These are phyloP conservation scores for Fusarium tricinctum DNA, from an alignment of 2,329 filamentous ascomycete genomes.

Conservation along the genomic window DNA sequence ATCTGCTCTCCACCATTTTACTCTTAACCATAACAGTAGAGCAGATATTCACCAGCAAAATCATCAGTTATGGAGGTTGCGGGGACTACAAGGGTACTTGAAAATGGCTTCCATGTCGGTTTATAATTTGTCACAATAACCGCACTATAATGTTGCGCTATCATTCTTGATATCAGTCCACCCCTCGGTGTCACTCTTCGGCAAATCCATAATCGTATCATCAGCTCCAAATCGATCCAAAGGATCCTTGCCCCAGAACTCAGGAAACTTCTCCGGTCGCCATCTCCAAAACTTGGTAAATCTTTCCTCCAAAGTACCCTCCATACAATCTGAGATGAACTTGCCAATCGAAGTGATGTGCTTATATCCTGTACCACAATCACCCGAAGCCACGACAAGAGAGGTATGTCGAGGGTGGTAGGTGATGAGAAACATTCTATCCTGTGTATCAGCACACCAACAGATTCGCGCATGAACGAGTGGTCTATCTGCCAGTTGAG, in stretches of 20 bases:
- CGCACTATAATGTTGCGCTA: fast-evolving
- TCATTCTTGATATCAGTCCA: constrained; percentile 25
- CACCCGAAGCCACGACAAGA: constrained; percentile 34
- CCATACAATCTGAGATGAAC: constrained; percentile 30
- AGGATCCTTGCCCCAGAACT: constrained; percentile 29
- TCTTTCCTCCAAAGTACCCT: constrained; percentile 10
- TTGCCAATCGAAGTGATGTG: constrained; percentile 35
- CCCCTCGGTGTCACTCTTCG: neutral
- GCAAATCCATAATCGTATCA: constrained; percentile 15
- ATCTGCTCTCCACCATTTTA: too few relatives aligned
- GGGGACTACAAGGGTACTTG: too few relatives aligned
- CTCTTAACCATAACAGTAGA: too few relatives aligned
- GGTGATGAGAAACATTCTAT: constrained; percentile 35
- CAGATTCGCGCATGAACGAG: constrained; percentile 35
- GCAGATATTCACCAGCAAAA: too few relatives aligned
- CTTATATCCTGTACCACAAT: constrained; percentile 29
- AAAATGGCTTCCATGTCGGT: too few relatives aligned
- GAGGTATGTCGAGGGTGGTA: constrained; percentile 35
- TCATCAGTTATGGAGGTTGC: too few relatives aligned
- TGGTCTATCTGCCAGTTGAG: constrained; percentile 26
- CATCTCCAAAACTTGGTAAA: constrained; percentile 35
- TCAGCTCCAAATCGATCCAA: constrained; percentile 37
- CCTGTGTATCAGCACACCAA: constrained; percentile 37
- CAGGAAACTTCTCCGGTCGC: constrained; percentile 22
- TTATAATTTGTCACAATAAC: too few relatives aligned